Percentiles rank a stretch among this genome's conserved stretches.
These are phyloP conservation scores for Trichosporon coremiiforme DNA, from an alignment of 1,284 basidiomycete species.

Conservation along the genomic window DNA sequence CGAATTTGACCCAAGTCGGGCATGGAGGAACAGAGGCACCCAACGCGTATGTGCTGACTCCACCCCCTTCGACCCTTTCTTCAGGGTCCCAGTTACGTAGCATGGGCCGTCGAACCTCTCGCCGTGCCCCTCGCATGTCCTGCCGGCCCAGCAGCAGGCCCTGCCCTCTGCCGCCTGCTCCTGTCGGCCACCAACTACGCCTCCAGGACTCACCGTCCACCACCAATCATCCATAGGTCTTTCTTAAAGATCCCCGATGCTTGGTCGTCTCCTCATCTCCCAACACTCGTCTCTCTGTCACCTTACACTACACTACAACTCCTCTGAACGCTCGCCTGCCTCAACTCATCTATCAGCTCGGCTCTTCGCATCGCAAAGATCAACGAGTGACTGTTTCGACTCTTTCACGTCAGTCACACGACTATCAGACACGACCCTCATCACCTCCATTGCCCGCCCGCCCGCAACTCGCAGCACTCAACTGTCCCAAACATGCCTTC, in stretches of 20 bases:
- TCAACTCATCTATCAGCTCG: neutral
- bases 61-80: neutral
- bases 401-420: neutral
- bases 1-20: constrained; percentile 18
- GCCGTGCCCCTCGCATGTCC: neutral
- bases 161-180: constrained; percentile 8
- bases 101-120: constrained; percentile 14
- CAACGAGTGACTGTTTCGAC: neutral
- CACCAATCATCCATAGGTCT: constrained; percentile 18
- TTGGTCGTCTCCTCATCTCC: neutral
- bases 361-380: constrained; percentile 1
- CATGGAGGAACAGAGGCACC: constrained; percentile 3
- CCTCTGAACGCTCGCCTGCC: neutral
- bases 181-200: constrained; percentile 12
- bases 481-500: constrained; percentile 4
- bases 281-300: neutral
- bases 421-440: neutral
- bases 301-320: neutral
- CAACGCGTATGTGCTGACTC: constrained; percentile 17
- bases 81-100: constrained; percentile 11
- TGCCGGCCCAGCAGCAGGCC: neutral
- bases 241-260: constrained; percentile 13
- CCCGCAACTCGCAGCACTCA: neutral
- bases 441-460: neutral
- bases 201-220: neutral